Evolutionary conservation across 2,329 filamentous ascomycete genomes (phyloP).

Genomic region (Xylariales sp.): DNA sequence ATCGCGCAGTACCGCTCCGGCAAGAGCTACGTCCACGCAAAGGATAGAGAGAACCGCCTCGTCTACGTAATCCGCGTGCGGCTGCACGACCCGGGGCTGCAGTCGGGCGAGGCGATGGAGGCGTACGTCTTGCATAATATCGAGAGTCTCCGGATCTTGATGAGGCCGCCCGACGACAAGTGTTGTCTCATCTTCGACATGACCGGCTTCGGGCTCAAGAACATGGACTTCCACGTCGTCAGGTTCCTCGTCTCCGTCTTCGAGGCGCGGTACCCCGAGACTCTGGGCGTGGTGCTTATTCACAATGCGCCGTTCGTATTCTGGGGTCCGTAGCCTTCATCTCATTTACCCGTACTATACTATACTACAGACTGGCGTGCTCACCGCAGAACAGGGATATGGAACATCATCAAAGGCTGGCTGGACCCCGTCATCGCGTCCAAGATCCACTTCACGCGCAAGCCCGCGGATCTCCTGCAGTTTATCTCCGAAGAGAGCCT

Average conservation of each 20-base stretch:
- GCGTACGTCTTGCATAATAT: slow-evolving; percentile 36
- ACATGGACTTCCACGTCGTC: slow-evolving; percentile 37
- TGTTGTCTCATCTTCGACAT: slow-evolving; percentile 37
- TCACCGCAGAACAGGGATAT: slow-evolving; percentile 27
- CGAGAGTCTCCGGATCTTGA: slow-evolving; percentile 26
- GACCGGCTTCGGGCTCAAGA: slow-evolving; percentile 35
- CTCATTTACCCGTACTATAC: not conserved
- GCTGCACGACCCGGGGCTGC: slow-evolving; percentile 31
- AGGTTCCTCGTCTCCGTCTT: slow-evolving; percentile 36
- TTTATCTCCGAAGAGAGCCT: slow-evolving; percentile 32
- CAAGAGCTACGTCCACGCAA: slow-evolving; percentile 33
- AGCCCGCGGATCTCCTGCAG: slow-evolving; percentile 29
- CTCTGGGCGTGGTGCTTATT: slow-evolving; percentile 33
- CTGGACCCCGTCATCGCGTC: slow-evolving; percentile 37
- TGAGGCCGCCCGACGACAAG: slow-evolving; percentile 18
- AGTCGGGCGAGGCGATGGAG: slow-evolving; percentile 32
- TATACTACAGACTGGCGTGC: not conserved
- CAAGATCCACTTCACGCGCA: slow-evolving; percentile 39
- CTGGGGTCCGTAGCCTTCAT: slow-evolving; percentile 31
- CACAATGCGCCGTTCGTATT: slow-evolving; percentile 40
- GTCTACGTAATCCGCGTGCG: slow-evolving; percentile 31
- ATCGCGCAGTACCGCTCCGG: slow-evolving; percentile 37
- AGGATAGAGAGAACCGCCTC: slow-evolving; percentile 24
- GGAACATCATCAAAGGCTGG: slow-evolving; percentile 36
- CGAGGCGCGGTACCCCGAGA: slow-evolving; percentile 39